Evolutionary conservation across 306 rosid species (phyloP), one percentile per base, ranked within the genome.

Genomic region (Gastrolobium villosum): DNA sequence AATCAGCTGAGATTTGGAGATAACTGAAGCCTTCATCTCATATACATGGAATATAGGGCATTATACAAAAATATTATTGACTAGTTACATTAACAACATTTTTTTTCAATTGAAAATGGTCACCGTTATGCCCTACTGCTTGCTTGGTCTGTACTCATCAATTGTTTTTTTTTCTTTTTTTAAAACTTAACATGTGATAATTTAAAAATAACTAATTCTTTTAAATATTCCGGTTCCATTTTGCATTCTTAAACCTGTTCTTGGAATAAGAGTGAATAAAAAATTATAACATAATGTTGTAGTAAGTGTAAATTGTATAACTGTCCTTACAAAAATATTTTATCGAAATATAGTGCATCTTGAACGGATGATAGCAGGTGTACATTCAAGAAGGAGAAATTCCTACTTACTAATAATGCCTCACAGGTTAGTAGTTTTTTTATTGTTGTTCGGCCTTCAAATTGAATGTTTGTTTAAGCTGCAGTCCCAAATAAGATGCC

Each of bases 151-250:
- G 72, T 45, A 74, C 52, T 71, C 40, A 26, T 31, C 61, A 37
- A 2, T 73, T 73, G 61, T 73, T 46, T 45, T 26, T 15, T 70
- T 79, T 70, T 79, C n/a, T n/a, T 72, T 71, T 60, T 14, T 20
- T 20, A 20, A 20, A 20, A 57, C 69, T 53, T 50, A 45, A 8
- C 76, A 40, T 59, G 68, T 79, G 84, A 82, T 69, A 20, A n/a
- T n/a, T n/a, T n/a, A n/a, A n/a, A n/a, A n/a, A n/a, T n/a, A n/a
- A n/a, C n/a, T n/a, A n/a, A n/a, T n/a, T n/a, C n/a, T n/a, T n/a
- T n/a, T n/a, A n/a, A 20, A 20, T 20, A 20, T 20, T 20, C 26
- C 26, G 26, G 26, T 20, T 20, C 26, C 26, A 20, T 20, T 20
- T 0, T 20, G 26, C 26, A 20, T 20, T 20, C 26, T 20, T 20